Percentiles rank a stretch among this genome's conserved stretches.
phyloP scores from a whole-genome alignment of 2,329 filamentous ascomycete genomes.

The Neopestalotiopsis sp. region DNA sequence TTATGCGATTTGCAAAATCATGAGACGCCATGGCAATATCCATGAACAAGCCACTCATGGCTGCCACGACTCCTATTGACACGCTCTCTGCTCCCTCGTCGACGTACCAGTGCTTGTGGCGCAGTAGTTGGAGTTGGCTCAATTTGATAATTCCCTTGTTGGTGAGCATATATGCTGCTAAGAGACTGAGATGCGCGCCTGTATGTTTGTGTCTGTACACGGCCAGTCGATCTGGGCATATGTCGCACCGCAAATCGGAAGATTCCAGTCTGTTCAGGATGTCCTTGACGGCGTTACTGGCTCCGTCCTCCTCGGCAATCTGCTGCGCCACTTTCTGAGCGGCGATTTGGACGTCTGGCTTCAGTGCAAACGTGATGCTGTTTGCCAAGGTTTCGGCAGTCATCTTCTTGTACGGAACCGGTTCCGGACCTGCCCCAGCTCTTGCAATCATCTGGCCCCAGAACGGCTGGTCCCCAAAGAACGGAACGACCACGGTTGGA shows the following conservation, averaged over 20 bases:
- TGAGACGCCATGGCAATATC: neutral
- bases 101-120: slow-evolving; percentile 23
- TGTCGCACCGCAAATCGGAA: slow-evolving; percentile 69
- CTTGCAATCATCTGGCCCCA: slow-evolving; percentile 69
- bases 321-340: slow-evolving; percentile 63
- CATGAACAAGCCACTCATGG: slow-evolving; percentile 7
- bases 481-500: slow-evolving; percentile 69
- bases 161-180: slow-evolving; percentile 74
- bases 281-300: slow-evolving; percentile 65
- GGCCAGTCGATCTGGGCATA: slow-evolving; percentile 71
- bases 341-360: slow-evolving; percentile 53
- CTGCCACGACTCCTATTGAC: slow-evolving; percentile 3
- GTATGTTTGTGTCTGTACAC: slow-evolving; percentile 77
- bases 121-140: slow-evolving; percentile 70
- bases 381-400: slow-evolving; percentile 61
- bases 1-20: neutral
- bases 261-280: slow-evolving; percentile 75
- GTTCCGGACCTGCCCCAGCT: slow-evolving; percentile 64
- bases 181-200: slow-evolving; percentile 70
- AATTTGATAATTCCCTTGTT: slow-evolving; percentile 69
- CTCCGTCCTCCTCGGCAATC: slow-evolving; percentile 71
- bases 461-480: slow-evolving; percentile 71
- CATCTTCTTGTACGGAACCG: slow-evolving; percentile 63
- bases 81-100: slow-evolving; percentile 14
- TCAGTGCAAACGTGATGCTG: slow-evolving; percentile 58